Evolutionary conservation across 2,329 filamentous ascomycete species (phyloP), one percentile per base, ranked within the genome.

Genomic region (Rutstroemia sp.): DNA sequence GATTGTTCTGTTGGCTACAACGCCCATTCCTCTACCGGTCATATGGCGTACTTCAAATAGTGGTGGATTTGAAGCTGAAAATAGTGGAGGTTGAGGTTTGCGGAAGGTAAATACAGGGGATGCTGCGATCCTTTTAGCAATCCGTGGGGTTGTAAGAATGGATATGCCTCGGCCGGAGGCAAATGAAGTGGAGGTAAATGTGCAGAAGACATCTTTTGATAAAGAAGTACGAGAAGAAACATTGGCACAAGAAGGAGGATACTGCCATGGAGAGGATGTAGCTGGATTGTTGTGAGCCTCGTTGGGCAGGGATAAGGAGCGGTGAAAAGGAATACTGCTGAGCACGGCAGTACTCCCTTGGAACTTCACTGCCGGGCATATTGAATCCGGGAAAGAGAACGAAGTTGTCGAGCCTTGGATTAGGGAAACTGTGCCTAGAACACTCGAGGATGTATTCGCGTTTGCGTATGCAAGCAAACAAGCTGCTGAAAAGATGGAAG

Each of bases 151-250:
- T 19, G 65, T 67, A 34, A 67, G 62, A 27, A 68, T 60, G 9
- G 65, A 66, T 5, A 68, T 67, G 8, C 66, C 65, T 4, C 65
- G 62, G 0, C 61, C 60, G 23, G 61, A 62, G 39, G 62, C 63
- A 50, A 67, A 67, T 6, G 54, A 58, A 4, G 55, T 51, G 25
- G 63, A 64, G n/a, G 64, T 67, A 34, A 64, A 67, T 10, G 66
- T 60, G 45, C 66, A 67, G 42, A 59, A 68, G 16, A 19, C 16
- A 21, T 42, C 12, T 10, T 9, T 10, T 16, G 23, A 3, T 16
- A n/a, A 42, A 5, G 39, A 21, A 5, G 6, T 27, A 27, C 7
- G 7, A 27, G 25, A 7, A 27, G 25, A 27, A 5, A 3, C 23
- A 6, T 52, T 23, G 2, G 25, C 39, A 10, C 39, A 52, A 7